A percentile compares a stretch with the other conserved stretches of the same genome.
These are phyloP conservation scores for Naganishia vishniacii DNA, from an alignment of 768 basidiomycete species.

Conservation along the genomic window DNA sequence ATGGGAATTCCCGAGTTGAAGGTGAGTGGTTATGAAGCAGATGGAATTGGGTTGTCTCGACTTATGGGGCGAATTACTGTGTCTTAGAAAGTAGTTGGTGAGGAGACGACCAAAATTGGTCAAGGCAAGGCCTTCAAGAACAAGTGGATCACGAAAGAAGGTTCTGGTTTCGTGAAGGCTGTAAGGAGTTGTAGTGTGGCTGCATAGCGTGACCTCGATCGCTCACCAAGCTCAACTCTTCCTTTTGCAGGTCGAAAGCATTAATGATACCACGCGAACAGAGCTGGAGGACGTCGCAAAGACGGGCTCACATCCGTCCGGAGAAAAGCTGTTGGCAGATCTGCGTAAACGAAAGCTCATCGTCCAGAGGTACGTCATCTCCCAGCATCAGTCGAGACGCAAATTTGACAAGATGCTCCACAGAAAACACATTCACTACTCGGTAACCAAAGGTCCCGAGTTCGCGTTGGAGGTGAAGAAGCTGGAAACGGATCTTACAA, in stretches of 20 bases:
- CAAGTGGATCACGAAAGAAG: conserved; percentile 91
- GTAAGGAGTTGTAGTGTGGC: conserved; percentile 53
- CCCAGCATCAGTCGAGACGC: background rate
- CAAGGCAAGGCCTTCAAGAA: conserved; percentile 95
- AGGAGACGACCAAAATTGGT: conserved; percentile 84
- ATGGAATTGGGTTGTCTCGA: background rate
- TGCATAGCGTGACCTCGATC: too few relatives aligned
- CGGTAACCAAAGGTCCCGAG: conserved; percentile 71
- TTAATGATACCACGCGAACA: conserved; percentile 67
- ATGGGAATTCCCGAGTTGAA: conserved; percentile 66
- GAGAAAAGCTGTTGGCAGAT: conserved; percentile 78
- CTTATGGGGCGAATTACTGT: background rate
- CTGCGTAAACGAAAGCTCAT: conserved; percentile 86
- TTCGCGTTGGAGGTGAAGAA: conserved; percentile 89
- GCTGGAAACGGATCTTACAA: conserved; percentile 92
- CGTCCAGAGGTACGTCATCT: conserved; percentile 61
- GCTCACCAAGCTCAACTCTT: background rate
- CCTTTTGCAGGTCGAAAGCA: conserved; percentile 55
- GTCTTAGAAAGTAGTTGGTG: conserved; percentile 59
- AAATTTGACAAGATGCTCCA: background rate
- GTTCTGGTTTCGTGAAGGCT: conserved; percentile 71
- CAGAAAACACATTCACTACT: conserved; percentile 95
- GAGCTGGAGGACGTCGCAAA: conserved; percentile 69
- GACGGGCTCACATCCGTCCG: conserved; percentile 64
- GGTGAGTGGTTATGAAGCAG: conserved; percentile 42